Percentiles rank a stretch among this genome's conserved stretches.
Conservation (phyloP, 2,329 filamentous ascomycete species). For the Amylocarpus encephaloides region DNA sequence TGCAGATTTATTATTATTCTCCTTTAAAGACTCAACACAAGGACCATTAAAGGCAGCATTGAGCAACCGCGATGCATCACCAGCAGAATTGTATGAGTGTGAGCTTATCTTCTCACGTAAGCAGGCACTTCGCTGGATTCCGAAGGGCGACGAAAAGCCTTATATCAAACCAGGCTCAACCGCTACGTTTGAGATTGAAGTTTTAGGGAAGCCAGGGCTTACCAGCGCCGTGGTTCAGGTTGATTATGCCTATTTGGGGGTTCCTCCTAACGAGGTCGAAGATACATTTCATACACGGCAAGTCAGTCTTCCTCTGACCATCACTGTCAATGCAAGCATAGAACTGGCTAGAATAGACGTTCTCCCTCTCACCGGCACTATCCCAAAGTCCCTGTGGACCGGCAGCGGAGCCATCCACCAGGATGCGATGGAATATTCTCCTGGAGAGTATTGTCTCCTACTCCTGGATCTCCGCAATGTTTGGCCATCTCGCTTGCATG, state of each 20-base stretch:
- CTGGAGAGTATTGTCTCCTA: constrained; percentile 68
- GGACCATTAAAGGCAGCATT: constrained; percentile 69
- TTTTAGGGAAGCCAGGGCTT: constrained; percentile 79
- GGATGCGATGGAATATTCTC: constrained; percentile 33
- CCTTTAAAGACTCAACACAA: constrained; percentile 84
- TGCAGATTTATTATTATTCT: constrained; percentile 79
- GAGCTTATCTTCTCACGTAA: constrained; percentile 72
- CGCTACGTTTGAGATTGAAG: constrained; percentile 72
- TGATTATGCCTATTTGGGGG: constrained; percentile 78
- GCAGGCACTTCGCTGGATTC: constrained; percentile 56
- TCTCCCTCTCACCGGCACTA: constrained; percentile 61
- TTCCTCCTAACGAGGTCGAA: constrained; percentile 57
- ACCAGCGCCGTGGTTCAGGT: constrained; percentile 75
- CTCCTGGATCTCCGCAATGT: constrained; percentile 82
- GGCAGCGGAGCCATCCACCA: constrained; percentile 29
- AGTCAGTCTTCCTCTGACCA: constrained; percentile 69
- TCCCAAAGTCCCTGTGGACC: constrained; percentile 57
- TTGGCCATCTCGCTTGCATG: constrained; percentile 74
- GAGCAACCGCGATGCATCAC: constrained; percentile 67
- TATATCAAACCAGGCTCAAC: constrained; percentile 62
- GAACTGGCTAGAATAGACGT: constrained; percentile 77
- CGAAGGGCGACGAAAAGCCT: constrained; percentile 43
- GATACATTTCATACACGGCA: constrained; percentile 80
- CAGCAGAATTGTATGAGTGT: constrained; percentile 77
- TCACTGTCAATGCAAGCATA: constrained; percentile 88